Percentiles rank a stretch among this genome's conserved stretches.
phyloP scores from a whole-genome alignment of 345 rosid species.

The Populus davidiana region DNA sequence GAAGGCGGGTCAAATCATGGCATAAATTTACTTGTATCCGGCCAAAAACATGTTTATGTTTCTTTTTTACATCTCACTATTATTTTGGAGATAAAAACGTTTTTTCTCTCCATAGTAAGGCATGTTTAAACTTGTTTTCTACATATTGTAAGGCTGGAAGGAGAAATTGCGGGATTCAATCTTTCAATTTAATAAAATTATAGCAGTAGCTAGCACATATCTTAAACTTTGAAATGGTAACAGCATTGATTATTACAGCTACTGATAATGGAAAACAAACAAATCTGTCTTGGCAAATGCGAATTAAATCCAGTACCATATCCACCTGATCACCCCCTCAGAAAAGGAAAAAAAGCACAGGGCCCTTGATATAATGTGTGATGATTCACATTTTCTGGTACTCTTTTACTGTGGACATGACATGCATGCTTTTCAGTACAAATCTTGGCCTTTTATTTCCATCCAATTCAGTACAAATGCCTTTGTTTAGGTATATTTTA shows the following conservation, averaged over 20 bases:
- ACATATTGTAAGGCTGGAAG: too few relatives aligned
- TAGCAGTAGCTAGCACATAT: not conserved
- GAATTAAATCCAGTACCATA: not conserved
- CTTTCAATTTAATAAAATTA: too few relatives aligned
- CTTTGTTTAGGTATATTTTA: too few relatives aligned
- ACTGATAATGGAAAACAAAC: not conserved
- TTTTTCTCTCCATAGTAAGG: too few relatives aligned
- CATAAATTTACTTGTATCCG: too few relatives aligned
- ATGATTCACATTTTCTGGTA: constrained; percentile 17
- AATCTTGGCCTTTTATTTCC: constrained; percentile 20
- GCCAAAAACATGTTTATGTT: too few relatives aligned
- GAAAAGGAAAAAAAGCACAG: not conserved
- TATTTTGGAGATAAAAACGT: too few relatives aligned
- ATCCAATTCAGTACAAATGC: not conserved
- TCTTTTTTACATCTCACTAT: too few relatives aligned
- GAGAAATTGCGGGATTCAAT: too few relatives aligned
- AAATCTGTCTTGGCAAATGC: constrained; percentile 10
- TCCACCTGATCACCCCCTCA: not conserved
- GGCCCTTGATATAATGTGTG: constrained; percentile 32
- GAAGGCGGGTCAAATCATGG: too few relatives aligned
- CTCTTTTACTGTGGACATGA: constrained; percentile 19
- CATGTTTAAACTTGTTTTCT: too few relatives aligned
- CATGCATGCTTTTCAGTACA: constrained; percentile 26
- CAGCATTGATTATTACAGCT: constrained; percentile 14
- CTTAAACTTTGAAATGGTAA: not conserved